Conservation (phyloP, 257 asterid species). For the Coffea canephora region DNA sequence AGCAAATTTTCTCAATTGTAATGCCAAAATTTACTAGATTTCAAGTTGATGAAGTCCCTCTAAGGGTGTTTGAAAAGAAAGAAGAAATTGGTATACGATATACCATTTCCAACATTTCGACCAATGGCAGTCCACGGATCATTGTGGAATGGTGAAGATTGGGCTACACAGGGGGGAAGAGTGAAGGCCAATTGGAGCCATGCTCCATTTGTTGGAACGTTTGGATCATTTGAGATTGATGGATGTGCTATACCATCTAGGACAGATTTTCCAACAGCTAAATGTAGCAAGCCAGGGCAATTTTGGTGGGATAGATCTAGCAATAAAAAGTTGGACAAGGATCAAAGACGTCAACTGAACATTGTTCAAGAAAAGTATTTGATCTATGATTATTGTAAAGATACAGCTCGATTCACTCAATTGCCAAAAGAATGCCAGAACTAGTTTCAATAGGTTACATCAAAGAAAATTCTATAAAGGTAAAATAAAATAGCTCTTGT, state of each 20-base stretch:
- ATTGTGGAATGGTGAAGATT: constrained; percentile 57
- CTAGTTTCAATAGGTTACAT: neutral
- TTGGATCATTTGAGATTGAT: constrained; percentile 37
- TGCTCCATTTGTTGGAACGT: constrained; percentile 45
- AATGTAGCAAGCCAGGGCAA: constrained; percentile 39
- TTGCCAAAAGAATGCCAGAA: constrained; percentile 49
- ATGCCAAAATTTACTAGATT: constrained; percentile 28
- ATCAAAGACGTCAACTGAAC: constrained; percentile 28
- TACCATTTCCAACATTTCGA: constrained; percentile 42
- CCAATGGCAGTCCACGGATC: constrained; percentile 62
- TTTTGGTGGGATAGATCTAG: constrained; percentile 65
- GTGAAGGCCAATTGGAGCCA: constrained; percentile 60
- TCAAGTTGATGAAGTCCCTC: constrained; percentile 52
- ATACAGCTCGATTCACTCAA: constrained; percentile 41
- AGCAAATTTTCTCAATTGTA: neutral
- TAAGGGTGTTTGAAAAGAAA: constrained; percentile 43
- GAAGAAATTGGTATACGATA: constrained; percentile 36
- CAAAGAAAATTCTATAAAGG: no score
- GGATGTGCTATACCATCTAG: constrained; percentile 40
- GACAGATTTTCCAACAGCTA: constrained; percentile 17
- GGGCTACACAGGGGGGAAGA: constrained; percentile 70
- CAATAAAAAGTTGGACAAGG: constrained; percentile 30
- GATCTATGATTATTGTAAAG: constrained; percentile 58
- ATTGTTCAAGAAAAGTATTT: constrained; percentile 35
- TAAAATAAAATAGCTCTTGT: no score